phyloP scores from a whole-genome alignment of 2,329 filamentous ascomycete species.

The Botrytis elliptica region DNA sequence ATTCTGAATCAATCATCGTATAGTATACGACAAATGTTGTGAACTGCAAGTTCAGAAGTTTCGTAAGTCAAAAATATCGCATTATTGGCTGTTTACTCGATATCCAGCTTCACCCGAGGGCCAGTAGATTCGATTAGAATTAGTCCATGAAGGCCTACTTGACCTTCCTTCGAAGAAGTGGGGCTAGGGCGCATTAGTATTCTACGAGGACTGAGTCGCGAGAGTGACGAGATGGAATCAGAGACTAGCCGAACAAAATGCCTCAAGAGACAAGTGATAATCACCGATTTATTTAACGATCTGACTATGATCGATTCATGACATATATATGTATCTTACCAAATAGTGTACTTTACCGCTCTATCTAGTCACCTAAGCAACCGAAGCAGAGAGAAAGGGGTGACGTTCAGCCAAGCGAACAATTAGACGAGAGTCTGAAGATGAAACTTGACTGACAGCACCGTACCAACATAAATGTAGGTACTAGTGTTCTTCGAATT shows the following conservation, averaged over 20 bases:
- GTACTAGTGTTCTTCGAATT: neutral
- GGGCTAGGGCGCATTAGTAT: fast-evolving
- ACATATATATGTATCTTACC: too few relatives aligned
- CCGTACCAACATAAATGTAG: neutral
- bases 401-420: neutral
- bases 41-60: neutral
- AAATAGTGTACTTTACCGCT: neutral
- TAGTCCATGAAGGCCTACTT: fast-evolving
- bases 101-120: fast-evolving
- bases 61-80: neutral
- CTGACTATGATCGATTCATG: too few relatives aligned
- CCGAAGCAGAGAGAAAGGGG: neutral
- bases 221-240: neutral
- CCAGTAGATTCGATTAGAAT: fast-evolving
- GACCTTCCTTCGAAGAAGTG: neutral
- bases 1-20: neutral
- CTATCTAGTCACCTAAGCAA: neutral
- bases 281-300: neutral
- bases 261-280: neutral
- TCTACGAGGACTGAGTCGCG: fast-evolving
- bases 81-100: neutral
- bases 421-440: neutral
- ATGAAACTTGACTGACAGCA: neutral
- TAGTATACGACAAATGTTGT: neutral
- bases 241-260: neutral